Percentiles rank a stretch among this genome's conserved stretches.
These are phyloP conservation scores for Exophiala sp. DNA, from an alignment of 2,329 filamentous ascomycete genomes.

Conservation along the genomic window DNA sequence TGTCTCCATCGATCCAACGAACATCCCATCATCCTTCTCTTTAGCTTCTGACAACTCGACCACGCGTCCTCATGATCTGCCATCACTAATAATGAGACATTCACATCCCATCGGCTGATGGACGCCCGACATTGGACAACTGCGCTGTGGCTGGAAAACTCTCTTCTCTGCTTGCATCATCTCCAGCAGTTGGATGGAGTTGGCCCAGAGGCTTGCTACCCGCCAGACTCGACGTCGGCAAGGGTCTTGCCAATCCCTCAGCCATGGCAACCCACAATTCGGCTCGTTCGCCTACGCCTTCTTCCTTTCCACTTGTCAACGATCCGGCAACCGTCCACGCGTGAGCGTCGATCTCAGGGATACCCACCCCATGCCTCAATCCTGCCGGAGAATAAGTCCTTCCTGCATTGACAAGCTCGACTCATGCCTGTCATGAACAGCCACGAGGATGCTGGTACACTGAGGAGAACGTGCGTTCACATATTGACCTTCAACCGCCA, in stretches of 20 bases:
- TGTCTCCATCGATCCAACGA: not conserved
- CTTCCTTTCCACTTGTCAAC: conserved; percentile 1
- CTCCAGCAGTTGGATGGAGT: too few species aligned
- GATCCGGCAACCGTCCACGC: too few species aligned
- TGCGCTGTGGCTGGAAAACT: conserved; percentile 8
- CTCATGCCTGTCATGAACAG: not conserved
- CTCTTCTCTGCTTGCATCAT: conserved; percentile 4
- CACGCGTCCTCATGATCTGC: not conserved
- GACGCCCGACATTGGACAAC: not conserved
- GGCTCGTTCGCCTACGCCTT: conserved; percentile 9
- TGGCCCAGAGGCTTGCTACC: too few species aligned
- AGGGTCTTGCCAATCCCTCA: too few species aligned
- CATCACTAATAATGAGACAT: not conserved
- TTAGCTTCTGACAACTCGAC: not conserved
- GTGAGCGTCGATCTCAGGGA: too few species aligned
- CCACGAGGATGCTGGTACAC: conserved; percentile 75
- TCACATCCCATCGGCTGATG: not conserved
- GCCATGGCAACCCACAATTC: not conserved
- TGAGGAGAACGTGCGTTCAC: too few species aligned
- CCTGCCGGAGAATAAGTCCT: not conserved
- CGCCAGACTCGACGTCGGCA: too few species aligned
- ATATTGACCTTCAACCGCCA: too few species aligned
- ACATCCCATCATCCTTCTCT: not conserved
- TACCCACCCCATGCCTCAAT: not conserved
- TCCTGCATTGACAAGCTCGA: not conserved